Evolutionary conservation across 495 filamentous ascomycete genomes (phyloP).

Genomic region (Parachaetomium inaequale): DNA sequence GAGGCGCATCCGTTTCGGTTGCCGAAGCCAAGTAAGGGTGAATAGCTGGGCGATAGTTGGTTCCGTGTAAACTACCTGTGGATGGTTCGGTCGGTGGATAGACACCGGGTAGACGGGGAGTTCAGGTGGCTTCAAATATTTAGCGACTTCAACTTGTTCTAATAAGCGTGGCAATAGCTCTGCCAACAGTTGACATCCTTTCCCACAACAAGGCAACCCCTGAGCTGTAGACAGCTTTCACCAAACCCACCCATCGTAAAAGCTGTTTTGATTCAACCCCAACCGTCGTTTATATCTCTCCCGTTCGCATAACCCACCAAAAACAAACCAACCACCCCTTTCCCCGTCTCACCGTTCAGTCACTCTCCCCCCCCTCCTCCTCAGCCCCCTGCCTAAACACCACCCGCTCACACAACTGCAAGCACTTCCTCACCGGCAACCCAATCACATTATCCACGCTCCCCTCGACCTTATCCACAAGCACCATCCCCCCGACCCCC

Average conservation of each 20-base stretch:
- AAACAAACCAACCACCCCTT: neutral
- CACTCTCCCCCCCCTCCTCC: constrained; percentile 32
- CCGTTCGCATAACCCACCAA: no score
- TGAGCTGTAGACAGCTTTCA: no score
- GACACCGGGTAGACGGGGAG: neutral
- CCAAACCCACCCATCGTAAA: no score
- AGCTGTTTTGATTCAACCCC: no score
- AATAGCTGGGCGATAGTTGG: no score
- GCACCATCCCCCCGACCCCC: constrained; percentile 70
- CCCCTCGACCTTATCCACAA: constrained; percentile 86
- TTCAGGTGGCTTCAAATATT: neutral
- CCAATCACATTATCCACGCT: constrained; percentile 93
- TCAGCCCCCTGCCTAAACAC: constrained; percentile 52
- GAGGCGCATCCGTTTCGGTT: constrained; percentile 73
- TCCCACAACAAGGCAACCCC: no score
- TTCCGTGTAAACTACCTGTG: neutral
- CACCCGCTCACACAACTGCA: constrained; percentile 83
- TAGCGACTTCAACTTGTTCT: no score
- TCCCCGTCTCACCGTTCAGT: neutral
- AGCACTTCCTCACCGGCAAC: constrained; percentile 75
- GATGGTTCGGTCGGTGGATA: neutral
- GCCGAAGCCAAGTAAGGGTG: constrained; percentile 13
- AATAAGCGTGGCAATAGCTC: no score
- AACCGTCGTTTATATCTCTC: no score
- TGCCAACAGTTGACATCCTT: no score